Evolutionary conservation across 129 eudicot species (phyloP).

Genomic region (Saposhnikovia divaricata): DNA sequence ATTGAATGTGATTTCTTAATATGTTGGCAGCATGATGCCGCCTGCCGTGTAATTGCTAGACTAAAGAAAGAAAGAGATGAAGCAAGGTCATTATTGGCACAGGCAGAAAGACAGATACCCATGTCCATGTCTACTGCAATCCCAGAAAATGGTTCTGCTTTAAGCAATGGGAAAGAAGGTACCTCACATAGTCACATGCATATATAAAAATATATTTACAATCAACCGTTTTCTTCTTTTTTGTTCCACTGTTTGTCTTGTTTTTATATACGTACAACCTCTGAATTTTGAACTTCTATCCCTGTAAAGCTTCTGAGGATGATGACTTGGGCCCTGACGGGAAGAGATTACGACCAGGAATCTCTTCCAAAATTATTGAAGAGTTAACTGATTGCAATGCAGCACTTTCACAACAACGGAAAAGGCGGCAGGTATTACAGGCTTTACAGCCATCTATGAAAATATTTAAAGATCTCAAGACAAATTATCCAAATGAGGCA

Average conservation of each 20-base stretch:
- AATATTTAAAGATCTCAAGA: not conserved
- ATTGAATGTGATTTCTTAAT: not conserved
- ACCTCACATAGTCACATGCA: not conserved
- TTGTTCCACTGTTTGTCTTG: not conserved
- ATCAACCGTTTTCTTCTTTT: not conserved
- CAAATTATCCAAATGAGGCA: not conserved
- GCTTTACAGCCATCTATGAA: slow-evolving; percentile 20
- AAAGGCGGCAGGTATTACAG: slow-evolving; percentile 88
- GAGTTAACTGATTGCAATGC: slow-evolving; percentile 91
- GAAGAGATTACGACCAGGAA: slow-evolving; percentile 69
- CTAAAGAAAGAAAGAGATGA: slow-evolving; percentile 98
- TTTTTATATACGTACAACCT: not conserved
- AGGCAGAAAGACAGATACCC: slow-evolving; percentile 86
- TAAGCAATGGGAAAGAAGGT: slow-evolving; percentile 98
- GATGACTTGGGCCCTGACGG: slow-evolving; percentile 64
- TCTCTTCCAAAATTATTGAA: slow-evolving; percentile 48
- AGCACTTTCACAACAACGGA: slow-evolving; percentile 87
- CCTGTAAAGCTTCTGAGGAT: slow-evolving; percentile 61
- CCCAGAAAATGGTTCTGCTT: slow-evolving; percentile 45
- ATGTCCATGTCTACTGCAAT: slow-evolving; percentile 43
- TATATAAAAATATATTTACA: not conserved
- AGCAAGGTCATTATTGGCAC: slow-evolving; percentile 78
- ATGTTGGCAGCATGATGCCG: slow-evolving; percentile 91
- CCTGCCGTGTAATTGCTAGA: slow-evolving; percentile 98
- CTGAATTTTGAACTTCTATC: not conserved